phyloP scores from a whole-genome alignment of 2,329 filamentous ascomycete genomes.

The Aquanectria penicillioides region DNA sequence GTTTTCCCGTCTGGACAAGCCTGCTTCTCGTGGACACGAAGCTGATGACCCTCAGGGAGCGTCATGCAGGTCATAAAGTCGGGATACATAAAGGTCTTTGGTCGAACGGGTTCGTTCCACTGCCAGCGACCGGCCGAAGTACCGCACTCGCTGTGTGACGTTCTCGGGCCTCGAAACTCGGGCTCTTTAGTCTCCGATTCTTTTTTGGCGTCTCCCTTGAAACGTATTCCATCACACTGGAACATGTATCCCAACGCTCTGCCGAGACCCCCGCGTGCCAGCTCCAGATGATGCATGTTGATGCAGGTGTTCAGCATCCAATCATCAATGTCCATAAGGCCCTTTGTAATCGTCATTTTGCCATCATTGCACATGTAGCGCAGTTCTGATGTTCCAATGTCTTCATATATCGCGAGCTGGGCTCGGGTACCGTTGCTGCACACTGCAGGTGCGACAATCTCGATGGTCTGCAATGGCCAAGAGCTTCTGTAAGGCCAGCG shows the following conservation, averaged over 20 bases:
- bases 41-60: not conserved
- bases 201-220: not conserved
- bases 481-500: not conserved
- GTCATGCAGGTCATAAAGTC: slow-evolving; percentile 2
- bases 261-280: not conserved
- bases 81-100: slow-evolving; percentile 8
- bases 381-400: not conserved
- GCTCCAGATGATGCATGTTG: not conserved
- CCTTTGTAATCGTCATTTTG: not conserved
- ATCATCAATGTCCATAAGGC: slow-evolving; percentile 5
- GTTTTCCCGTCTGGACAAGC: not conserved
- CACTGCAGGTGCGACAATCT: not conserved
- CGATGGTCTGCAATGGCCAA: not conserved
- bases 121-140: not conserved
- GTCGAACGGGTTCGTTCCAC: slow-evolving; percentile 4
- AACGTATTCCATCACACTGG: not conserved
- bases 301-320: slow-evolving; percentile 17
- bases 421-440: slow-evolving; percentile 9
- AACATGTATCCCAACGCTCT: slow-evolving; percentile 6
- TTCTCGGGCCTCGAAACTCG: not conserved
- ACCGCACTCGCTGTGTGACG: slow-evolving; percentile 9
- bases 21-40: not conserved
- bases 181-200: not conserved
- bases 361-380: slow-evolving; percentile 4
- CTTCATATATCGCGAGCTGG: slow-evolving; percentile 2